phyloP scores from a whole-genome alignment of 1,284 basidiomycete species.

The Cryptococcus deneoformans region DNA sequence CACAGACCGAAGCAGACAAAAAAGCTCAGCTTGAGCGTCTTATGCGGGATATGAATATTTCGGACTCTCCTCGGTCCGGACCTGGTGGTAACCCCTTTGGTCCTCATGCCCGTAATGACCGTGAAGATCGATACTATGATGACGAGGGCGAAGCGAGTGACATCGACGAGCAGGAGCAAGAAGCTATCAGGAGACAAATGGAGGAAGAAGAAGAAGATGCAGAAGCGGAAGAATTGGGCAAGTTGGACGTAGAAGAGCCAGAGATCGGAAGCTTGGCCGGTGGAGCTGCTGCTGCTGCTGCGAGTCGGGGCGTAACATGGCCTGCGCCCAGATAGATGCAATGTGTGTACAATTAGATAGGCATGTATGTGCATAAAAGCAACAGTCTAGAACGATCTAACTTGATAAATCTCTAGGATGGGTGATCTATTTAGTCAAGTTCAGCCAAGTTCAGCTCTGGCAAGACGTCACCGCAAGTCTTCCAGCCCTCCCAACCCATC shows the following conservation, averaged over 20 bases:
- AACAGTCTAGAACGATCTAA: neutral
- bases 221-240: constrained; percentile 39
- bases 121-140: constrained; percentile 36
- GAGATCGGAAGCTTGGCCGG: constrained; percentile 13
- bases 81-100: constrained; percentile 47
- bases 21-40: constrained; percentile 69
- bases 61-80: constrained; percentile 55
- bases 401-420: neutral
- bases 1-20: constrained; percentile 66
- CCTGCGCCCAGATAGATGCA: constrained; percentile 15
- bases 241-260: constrained; percentile 21
- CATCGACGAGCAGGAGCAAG: constrained; percentile 53
- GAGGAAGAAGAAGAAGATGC: constrained; percentile 52
- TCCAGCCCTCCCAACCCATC: constrained; percentile 57
- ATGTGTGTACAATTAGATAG: neutral
- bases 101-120: constrained; percentile 44
- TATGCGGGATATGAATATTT: constrained; percentile 81
- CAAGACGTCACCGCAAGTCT: constrained; percentile 40
- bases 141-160: constrained; percentile 8
- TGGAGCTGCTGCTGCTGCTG: constrained; percentile 4
- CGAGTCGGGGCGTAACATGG: constrained; percentile 18
- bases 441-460: constrained; percentile 38
- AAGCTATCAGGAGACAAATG: constrained; percentile 41
- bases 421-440: constrained; percentile 14
- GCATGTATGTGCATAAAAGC: neutral